These are phyloP conservation scores for Lenzites betulinus DNA, from an alignment of 768 basidiomycete species.

Conservation along the genomic window DNA sequence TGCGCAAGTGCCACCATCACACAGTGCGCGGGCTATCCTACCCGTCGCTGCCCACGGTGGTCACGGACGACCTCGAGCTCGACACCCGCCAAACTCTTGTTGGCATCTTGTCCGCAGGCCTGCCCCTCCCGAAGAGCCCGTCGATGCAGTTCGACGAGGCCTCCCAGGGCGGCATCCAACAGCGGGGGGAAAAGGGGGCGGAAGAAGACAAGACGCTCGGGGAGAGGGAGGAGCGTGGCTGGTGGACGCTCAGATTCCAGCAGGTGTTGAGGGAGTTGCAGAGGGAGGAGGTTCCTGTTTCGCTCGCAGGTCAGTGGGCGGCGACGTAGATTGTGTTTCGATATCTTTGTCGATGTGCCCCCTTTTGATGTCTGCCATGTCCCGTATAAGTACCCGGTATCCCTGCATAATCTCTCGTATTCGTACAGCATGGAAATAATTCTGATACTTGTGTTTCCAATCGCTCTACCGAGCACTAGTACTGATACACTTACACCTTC, in stretches of 20 bases:
- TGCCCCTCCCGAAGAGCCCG: slow-evolving; percentile 73
- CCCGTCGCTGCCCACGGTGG: slow-evolving; percentile 34
- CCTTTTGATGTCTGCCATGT: not conserved
- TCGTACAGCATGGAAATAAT: not conserved
- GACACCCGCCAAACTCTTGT: slow-evolving; percentile 39
- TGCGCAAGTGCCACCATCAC: slow-evolving; percentile 53
- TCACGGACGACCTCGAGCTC: slow-evolving; percentile 32
- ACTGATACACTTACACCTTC: not conserved
- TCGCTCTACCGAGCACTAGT: not conserved
- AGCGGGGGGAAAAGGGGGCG: not conserved
- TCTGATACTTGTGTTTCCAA: not conserved
- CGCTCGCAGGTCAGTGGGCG: not conserved
- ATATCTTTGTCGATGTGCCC: too few relatives aligned
- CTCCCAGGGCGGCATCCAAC: not conserved
- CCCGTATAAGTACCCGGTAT: not conserved
- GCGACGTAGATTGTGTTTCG: too few relatives aligned
- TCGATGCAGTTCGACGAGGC: slow-evolving; percentile 53
- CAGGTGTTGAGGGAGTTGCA: slow-evolving; percentile 61
- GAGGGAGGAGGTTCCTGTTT: slow-evolving; percentile 23
- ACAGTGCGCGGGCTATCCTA: slow-evolving; percentile 48
- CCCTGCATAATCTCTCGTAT: not conserved
- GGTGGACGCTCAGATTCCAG: slow-evolving; percentile 73
- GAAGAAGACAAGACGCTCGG: slow-evolving; percentile 35
- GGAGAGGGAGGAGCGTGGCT: slow-evolving; percentile 70
- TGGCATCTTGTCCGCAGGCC: slow-evolving; percentile 45